phyloP scores from a whole-genome alignment of 345 rosid species.

The Gynandropsis gynandra region DNA sequence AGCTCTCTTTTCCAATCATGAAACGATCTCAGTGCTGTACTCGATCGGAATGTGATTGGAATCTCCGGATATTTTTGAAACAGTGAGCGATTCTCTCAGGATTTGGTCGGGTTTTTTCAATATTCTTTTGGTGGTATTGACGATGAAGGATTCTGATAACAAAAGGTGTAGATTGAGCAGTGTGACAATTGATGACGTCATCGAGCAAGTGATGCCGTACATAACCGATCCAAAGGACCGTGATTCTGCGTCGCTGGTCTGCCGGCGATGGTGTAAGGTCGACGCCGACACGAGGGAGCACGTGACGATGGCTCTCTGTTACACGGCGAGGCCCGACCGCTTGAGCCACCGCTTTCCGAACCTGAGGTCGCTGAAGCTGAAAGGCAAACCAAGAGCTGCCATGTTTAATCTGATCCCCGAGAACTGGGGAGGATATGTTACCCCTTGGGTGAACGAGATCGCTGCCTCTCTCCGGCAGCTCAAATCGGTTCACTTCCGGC shows the following conservation, averaged over 20 bases:
- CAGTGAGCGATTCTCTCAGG: no score
- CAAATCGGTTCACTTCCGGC: slow-evolving; percentile 59
- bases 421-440: slow-evolving; percentile 84
- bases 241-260: slow-evolving; percentile 69
- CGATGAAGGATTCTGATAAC: slow-evolving; percentile 37
- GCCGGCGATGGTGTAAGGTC: slow-evolving; percentile 61
- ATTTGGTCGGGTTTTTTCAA: no score
- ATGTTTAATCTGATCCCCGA: slow-evolving; percentile 90
- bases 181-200: slow-evolving; percentile 47
- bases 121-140: no score
- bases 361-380: slow-evolving; percentile 68
- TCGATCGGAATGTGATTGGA: no score
- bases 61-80: no score
- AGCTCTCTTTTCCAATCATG: no score
- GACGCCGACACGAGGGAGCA: slow-evolving; percentile 79
- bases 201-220: slow-evolving; percentile 57
- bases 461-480: slow-evolving; percentile 41
- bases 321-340: slow-evolving; percentile 64
- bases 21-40: no score
- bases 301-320: slow-evolving; percentile 74
- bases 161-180: slow-evolving; percentile 23
- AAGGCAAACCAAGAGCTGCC: slow-evolving; percentile 92
- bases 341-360: slow-evolving; percentile 50
- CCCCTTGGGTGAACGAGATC: slow-evolving; percentile 72
- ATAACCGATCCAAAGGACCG: slow-evolving; percentile 66